Conservation (phyloP, 306 rosid species). For the Lotus japonicus region DNA sequence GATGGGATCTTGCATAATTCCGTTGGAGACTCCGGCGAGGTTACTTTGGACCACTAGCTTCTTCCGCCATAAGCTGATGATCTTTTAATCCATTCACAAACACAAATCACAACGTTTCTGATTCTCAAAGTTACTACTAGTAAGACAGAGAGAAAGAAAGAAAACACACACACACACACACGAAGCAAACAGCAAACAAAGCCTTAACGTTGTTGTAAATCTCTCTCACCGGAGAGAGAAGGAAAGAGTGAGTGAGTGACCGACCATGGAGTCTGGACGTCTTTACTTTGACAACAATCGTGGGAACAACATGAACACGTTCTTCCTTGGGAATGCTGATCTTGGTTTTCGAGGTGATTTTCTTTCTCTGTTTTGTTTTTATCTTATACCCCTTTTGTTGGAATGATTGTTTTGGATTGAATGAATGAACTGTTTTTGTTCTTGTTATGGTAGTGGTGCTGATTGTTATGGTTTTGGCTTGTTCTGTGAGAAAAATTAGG, state of each 20-base stretch:
- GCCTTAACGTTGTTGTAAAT: too few relatives aligned
- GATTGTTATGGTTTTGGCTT: not conserved
- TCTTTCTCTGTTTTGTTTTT: not conserved
- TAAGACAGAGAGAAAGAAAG: not conserved
- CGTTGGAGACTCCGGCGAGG: slow-evolving; percentile 86
- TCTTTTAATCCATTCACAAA: slow-evolving; percentile 41
- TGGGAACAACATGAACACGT: slow-evolving; percentile 64
- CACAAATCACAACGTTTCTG: not conserved
- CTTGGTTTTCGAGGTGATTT: slow-evolving; percentile 57
- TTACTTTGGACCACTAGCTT: slow-evolving; percentile 95
- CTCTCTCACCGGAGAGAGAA: too few relatives aligned
- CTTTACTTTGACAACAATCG: slow-evolving; percentile 60
- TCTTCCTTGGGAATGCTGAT: slow-evolving; percentile 70
- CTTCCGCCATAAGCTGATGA: slow-evolving; percentile 99
- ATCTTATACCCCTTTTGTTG: not conserved
- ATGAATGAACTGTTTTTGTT: not conserved
- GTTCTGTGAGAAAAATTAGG: not conserved
- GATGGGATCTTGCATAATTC: slow-evolving; percentile 92
- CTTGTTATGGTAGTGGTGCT: not conserved
- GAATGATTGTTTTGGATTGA: not conserved
- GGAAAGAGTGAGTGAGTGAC: too few relatives aligned
- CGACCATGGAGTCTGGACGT: slow-evolving; percentile 54
- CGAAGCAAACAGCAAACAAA: too few relatives aligned
- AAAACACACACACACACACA: too few relatives aligned
- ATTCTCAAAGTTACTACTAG: slow-evolving; percentile 3